These are phyloP conservation scores for Ogataea salicorniae DNA, from an alignment of 805 yeast genomes.

Conservation along the genomic window DNA sequence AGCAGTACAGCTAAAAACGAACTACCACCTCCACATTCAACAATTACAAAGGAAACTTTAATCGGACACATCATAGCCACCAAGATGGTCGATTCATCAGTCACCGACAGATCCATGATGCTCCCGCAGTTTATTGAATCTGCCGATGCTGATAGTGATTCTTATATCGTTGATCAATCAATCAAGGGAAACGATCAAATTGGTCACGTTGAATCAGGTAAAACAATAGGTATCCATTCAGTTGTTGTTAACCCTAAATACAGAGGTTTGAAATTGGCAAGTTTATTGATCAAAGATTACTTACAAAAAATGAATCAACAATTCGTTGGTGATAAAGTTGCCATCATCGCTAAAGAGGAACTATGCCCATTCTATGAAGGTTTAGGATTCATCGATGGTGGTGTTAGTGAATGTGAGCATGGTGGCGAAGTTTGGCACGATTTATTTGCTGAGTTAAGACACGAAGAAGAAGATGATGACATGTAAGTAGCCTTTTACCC, in stretches of 20 bases:
- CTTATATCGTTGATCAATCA: constrained; percentile 7
- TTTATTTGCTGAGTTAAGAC: constrained; percentile 37
- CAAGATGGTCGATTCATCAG: constrained; percentile 44
- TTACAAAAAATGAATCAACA: constrained; percentile 86
- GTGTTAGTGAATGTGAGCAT: constrained; percentile 53
- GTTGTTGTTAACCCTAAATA: constrained; percentile 71
- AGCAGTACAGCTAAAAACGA: constrained; percentile 19
- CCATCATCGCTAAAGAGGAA: constrained; percentile 64
- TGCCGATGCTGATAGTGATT: background rate
- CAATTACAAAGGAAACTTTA: constrained; percentile 54
- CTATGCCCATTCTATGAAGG: constrained; percentile 74
- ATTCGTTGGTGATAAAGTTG: constrained; percentile 73
- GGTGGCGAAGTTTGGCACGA: constrained; percentile 63
- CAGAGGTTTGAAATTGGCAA: constrained; percentile 79
- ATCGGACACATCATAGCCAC: constrained; percentile 83
- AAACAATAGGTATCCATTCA: constrained; percentile 76
- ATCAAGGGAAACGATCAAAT: constrained; percentile 18
- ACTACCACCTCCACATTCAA: constrained; percentile 41
- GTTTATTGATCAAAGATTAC: constrained; percentile 80
- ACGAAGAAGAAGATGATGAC: constrained; percentile 39
- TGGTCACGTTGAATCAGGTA: constrained; percentile 76
- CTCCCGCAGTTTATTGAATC: constrained; percentile 38
- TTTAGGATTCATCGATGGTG: constrained; percentile 72
- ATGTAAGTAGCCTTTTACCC: constrained; percentile 6
- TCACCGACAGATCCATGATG: constrained; percentile 58